Conservation (phyloP, 371 early-diverging fungal species). For the Apophysomyces variabilis region DNA sequence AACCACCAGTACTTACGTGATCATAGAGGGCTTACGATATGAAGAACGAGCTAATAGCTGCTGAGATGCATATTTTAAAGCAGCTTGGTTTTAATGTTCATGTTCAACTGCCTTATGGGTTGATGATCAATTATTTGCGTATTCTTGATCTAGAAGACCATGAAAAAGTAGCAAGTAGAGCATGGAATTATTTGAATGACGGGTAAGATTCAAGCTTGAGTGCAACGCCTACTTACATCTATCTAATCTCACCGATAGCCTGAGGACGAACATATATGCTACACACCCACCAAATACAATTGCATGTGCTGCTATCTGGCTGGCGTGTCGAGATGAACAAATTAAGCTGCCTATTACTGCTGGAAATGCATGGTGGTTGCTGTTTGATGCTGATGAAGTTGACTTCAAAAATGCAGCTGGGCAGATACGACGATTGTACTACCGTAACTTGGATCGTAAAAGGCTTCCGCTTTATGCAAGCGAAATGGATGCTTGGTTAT, state of each 20-base stretch:
- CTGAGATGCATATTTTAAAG: slow-evolving; percentile 88
- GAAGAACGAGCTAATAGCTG: slow-evolving; percentile 76
- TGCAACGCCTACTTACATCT: not conserved
- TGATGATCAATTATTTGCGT: slow-evolving; percentile 92
- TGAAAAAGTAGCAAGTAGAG: slow-evolving; percentile 72
- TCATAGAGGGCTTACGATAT: slow-evolving; percentile 69
- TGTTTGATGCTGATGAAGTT: slow-evolving; percentile 79
- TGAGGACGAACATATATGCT: slow-evolving; percentile 81
- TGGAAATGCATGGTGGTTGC: slow-evolving; percentile 77
- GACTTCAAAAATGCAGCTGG: slow-evolving; percentile 70
- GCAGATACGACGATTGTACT: slow-evolving; percentile 64
- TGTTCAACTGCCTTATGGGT: slow-evolving; percentile 92
- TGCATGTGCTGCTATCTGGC: slow-evolving; percentile 88
- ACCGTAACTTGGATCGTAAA: slow-evolving; percentile 48
- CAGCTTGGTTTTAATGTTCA: slow-evolving; percentile 93
- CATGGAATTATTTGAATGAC: slow-evolving; percentile 94
- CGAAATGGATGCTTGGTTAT: slow-evolving; percentile 38
- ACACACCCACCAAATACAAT: slow-evolving; percentile 87
- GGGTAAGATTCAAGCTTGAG: slow-evolving; percentile 43
- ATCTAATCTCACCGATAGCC: slow-evolving; percentile 41
- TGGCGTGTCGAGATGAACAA: slow-evolving; percentile 73
- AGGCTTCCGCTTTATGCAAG: slow-evolving; percentile 54
- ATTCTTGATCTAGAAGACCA: slow-evolving; percentile 79
- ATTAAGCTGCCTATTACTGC: slow-evolving; percentile 76
- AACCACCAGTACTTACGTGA: not conserved